phyloP scores from a whole-genome alignment of 2,329 filamentous ascomycete genomes.

The Coniochaeta sp. region DNA sequence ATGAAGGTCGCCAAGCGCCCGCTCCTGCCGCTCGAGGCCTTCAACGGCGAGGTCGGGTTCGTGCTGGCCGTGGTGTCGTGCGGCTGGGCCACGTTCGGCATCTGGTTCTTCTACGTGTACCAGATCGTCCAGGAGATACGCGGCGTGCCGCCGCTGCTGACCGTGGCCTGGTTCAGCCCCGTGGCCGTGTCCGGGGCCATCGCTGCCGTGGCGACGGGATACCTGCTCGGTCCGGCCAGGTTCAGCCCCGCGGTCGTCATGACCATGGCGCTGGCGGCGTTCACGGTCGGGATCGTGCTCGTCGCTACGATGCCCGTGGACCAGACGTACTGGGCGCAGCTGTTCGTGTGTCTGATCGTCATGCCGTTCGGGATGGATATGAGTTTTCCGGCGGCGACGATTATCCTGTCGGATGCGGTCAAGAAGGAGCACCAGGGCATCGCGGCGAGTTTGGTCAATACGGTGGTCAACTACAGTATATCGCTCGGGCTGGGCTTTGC shows the following conservation, averaged over 20 bases:
- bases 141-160: slow-evolving; percentile 15
- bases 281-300: slow-evolving; percentile 16
- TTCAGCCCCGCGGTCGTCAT: slow-evolving; percentile 19
- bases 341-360: slow-evolving; percentile 38
- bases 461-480: slow-evolving; percentile 50
- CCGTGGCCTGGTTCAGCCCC: slow-evolving; percentile 21
- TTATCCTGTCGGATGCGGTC: slow-evolving; percentile 39
- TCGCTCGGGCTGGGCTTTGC: slow-evolving; percentile 47
- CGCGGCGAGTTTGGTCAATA: slow-evolving; percentile 40
- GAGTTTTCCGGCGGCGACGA: slow-evolving; percentile 43
- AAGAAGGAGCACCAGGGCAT: slow-evolving; percentile 20
- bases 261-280: slow-evolving; percentile 14
- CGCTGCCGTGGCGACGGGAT: slow-evolving; percentile 23
- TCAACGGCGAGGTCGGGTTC: slow-evolving; percentile 41
- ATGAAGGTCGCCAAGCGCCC: slow-evolving; percentile 35
- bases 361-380: slow-evolving; percentile 48
- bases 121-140: slow-evolving; percentile 38
- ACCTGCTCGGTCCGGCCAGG: slow-evolving; percentile 19
- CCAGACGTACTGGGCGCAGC: slow-evolving; percentile 47
- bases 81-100: slow-evolving; percentile 47
- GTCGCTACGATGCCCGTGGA: slow-evolving; percentile 27
- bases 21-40: slow-evolving; percentile 47
- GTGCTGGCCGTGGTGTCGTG: slow-evolving; percentile 46
- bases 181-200: slow-evolving; percentile 17
- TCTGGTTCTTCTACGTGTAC: slow-evolving; percentile 45